Evolutionary conservation across 495 filamentous ascomycete species (phyloP).

Genomic region (Opeltia flavorubescens): DNA sequence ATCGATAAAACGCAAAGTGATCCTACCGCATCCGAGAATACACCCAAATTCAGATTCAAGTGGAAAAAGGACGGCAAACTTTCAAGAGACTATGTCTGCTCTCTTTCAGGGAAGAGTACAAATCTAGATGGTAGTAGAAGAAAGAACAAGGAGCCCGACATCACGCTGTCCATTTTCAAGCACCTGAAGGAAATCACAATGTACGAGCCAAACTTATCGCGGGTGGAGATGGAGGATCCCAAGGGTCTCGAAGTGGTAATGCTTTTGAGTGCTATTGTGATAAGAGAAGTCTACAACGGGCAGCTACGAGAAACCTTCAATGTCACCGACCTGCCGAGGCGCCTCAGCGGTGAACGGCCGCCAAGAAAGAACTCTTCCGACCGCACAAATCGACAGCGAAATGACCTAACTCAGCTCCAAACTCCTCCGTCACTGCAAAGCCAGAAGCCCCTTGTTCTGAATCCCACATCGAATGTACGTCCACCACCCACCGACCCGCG

Average conservation of each 20-base stretch:
- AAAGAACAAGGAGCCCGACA: conserved; percentile 83
- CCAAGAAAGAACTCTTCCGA: conserved; percentile 9
- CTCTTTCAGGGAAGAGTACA: conserved; percentile 60
- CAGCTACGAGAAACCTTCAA: conserved; percentile 64
- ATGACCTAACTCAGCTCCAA: conserved; percentile 10
- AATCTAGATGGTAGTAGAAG: conserved; percentile 44
- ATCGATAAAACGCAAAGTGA: conserved; percentile 65
- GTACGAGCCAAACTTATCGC: conserved; percentile 80
- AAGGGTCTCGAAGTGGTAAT: conserved; percentile 87
- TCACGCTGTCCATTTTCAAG: conserved; percentile 72
- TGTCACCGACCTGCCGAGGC: conserved; percentile 33
- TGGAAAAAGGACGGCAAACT: conserved; percentile 89
- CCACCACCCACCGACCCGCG: conserved; percentile 32
- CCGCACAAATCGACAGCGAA: conserved; percentile 4
- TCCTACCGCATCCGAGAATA: conserved; percentile 49
- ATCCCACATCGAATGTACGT: conserved; percentile 12
- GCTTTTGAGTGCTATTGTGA: conserved; percentile 67
- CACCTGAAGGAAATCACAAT: conserved; percentile 59
- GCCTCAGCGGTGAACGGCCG: conserved; percentile 12
- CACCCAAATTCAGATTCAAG: conserved; percentile 70
- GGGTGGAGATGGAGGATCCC: conserved; percentile 85
- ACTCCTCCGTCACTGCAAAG: conserved; percentile 10
- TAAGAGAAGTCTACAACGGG: conserved; percentile 72
- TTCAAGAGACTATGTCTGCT: conserved; percentile 69
- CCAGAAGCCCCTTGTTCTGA: conserved; percentile 13